phyloP scores from a whole-genome alignment of 305 asterid genomes.

The Striga hermonthica region DNA sequence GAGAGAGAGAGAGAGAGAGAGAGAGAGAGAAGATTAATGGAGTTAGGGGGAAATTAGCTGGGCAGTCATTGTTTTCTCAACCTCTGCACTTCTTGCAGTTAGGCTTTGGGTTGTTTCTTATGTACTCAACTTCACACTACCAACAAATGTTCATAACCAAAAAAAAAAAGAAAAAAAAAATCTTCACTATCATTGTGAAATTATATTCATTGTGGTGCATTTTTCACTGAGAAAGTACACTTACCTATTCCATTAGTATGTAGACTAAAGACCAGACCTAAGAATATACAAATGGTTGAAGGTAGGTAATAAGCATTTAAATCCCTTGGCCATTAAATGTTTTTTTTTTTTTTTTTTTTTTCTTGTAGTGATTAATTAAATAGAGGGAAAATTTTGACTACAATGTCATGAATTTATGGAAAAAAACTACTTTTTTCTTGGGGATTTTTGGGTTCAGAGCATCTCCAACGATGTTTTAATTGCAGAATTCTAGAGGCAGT shows the following conservation, averaged over 20 bases:
- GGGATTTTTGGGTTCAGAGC: too few relatives aligned
- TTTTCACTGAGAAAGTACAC: background rate
- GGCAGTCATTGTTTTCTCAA: conserved; percentile 48
- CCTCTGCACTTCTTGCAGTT: conserved; percentile 18
- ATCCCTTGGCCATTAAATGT: too few relatives aligned
- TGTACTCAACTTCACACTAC: conserved; percentile 30
- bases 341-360: too few relatives aligned
- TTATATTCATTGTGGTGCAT: background rate
- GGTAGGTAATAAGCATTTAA: background rate
- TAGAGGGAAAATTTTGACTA: too few relatives aligned
- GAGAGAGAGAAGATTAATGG: conserved; percentile 14
- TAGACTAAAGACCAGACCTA: too few relatives aligned
- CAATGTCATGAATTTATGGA: too few relatives aligned
- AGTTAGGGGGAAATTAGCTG: conserved; percentile 31
- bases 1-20: conserved; percentile 26
- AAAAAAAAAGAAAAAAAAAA: background rate
- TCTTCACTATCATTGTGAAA: background rate
- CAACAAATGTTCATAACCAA: background rate
- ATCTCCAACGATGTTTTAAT: too few relatives aligned
- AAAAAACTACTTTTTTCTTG: too few relatives aligned
- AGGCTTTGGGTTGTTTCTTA: conserved; percentile 30
- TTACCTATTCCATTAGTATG: too few relatives aligned
- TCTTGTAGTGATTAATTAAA: too few relatives aligned
- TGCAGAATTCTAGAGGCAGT: too few relatives aligned
- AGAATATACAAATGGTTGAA: background rate